These are phyloP conservation scores for Scheffersomyces lignosus DNA, from an alignment of 805 yeast species.

Conservation along the genomic window DNA sequence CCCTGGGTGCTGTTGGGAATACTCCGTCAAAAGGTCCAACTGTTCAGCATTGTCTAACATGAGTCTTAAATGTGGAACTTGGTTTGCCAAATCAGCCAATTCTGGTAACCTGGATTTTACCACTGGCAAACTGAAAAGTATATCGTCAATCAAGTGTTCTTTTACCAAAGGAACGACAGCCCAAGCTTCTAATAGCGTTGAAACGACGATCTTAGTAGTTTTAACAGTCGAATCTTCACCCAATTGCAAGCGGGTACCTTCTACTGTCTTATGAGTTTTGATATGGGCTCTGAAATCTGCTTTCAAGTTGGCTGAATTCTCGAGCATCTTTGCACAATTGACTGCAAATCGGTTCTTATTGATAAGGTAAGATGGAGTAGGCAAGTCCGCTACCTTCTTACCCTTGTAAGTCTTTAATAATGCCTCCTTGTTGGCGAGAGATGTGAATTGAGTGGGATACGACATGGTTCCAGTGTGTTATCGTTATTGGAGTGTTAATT, in stretches of 20 bases:
- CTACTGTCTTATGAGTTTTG: conserved; percentile 71
- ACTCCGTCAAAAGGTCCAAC: conserved; percentile 46
- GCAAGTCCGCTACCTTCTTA: conserved; percentile 43
- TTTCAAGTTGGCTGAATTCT: conserved; percentile 37
- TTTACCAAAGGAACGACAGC: conserved; percentile 41
- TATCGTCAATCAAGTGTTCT: conserved; percentile 35
- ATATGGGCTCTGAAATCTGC: conserved; percentile 67
- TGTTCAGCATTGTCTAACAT: conserved; percentile 66
- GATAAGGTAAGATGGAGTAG: conserved; percentile 61
- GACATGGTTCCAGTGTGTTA: no score
- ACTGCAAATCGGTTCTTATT: conserved; percentile 37
- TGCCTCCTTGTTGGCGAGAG: conserved; percentile 20
- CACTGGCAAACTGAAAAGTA: conserved; percentile 41
- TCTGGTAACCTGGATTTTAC: conserved; percentile 51
- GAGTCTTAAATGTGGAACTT: conserved; percentile 48
- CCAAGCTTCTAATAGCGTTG: conserved; percentile 71
- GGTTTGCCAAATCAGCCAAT: conserved; percentile 41
- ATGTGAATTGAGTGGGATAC: conserved; percentile 11
- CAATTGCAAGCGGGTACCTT: conserved; percentile 57
- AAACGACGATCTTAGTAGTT: conserved; percentile 58
- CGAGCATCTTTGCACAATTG: conserved; percentile 55
- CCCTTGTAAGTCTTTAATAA: conserved; percentile 37
- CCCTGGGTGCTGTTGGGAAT: conserved; percentile 20
- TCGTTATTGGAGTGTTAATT: no score
- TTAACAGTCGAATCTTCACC: conserved; percentile 40